Percentiles rank a stretch among this genome's conserved stretches.
phyloP scores from a whole-genome alignment of 139 green algal species.

The Asterochloris erici region DNA sequence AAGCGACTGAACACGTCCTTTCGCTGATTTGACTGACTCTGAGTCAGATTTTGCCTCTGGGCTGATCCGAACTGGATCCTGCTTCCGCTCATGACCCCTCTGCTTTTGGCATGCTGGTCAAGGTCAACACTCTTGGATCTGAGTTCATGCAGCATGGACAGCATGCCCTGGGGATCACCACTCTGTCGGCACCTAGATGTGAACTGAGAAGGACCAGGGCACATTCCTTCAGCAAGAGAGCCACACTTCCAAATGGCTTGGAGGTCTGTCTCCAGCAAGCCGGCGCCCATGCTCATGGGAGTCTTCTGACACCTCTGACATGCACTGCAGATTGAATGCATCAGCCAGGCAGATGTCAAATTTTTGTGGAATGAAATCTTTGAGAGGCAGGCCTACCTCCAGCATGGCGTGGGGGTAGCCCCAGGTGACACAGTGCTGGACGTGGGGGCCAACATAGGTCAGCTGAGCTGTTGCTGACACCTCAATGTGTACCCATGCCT shows the following conservation, averaged over 20 bases:
- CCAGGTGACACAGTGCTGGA: conserved; percentile 40
- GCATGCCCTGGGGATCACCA: too few relatives aligned
- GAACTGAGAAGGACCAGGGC: too few relatives aligned
- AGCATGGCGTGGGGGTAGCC: conserved; percentile 18
- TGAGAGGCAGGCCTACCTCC: conserved; percentile 25
- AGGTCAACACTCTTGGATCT: too few relatives aligned
- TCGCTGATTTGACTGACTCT: too few relatives aligned
- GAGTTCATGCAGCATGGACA: too few relatives aligned
- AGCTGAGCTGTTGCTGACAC: not conserved
- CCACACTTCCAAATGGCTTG: conserved; percentile 15
- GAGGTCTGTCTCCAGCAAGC: not conserved
- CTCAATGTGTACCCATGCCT: not conserved
- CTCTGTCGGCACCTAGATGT: too few relatives aligned
- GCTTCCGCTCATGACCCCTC: too few relatives aligned
- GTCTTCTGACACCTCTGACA: not conserved
- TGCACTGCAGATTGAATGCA: not conserved
- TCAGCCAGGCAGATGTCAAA: conserved; percentile 21
- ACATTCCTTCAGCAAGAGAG: too few relatives aligned
- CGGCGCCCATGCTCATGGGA: not conserved
- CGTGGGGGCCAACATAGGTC: conserved; percentile 49
- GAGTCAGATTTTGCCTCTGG: too few relatives aligned
- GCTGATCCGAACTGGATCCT: too few relatives aligned
- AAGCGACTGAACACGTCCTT: too few relatives aligned
- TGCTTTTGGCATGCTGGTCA: too few relatives aligned
- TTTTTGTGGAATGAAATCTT: conserved; percentile 33